phyloP scores from a whole-genome alignment of 108 stramenopile genomes.

The Nitzschia palea region DNA sequence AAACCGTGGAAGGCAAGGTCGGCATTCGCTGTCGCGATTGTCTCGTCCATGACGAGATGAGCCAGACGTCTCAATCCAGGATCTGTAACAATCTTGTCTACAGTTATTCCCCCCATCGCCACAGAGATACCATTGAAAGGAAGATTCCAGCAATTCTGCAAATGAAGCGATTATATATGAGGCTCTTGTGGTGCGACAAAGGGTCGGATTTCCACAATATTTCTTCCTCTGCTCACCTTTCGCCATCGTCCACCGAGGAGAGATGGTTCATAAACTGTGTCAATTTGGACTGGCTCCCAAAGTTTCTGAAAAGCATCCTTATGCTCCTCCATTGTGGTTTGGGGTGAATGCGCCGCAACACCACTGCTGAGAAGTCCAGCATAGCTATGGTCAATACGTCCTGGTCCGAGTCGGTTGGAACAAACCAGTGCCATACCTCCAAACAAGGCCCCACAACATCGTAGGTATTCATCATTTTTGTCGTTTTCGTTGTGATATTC shows the following conservation, averaged over 20 bases:
- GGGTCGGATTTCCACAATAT: no score
- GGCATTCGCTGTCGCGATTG: slow-evolving; percentile 77
- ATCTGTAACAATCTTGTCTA: slow-evolving; percentile 80
- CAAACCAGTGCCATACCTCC: slow-evolving; percentile 86
- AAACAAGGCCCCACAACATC: slow-evolving; percentile 69
- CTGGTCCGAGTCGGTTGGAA: slow-evolving; percentile 68
- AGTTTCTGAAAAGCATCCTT: slow-evolving; percentile 51
- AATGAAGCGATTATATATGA: no score
- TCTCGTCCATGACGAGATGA: slow-evolving; percentile 73
- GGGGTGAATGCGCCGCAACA: slow-evolving; percentile 23
- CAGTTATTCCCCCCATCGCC: slow-evolving; percentile 86
- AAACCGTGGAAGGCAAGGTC: slow-evolving; percentile 57
- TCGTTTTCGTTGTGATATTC: slow-evolving; percentile 27
- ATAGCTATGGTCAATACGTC: slow-evolving; percentile 63
- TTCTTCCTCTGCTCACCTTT: no score
- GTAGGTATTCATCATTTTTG: slow-evolving; percentile 15
- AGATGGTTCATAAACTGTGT: slow-evolving; percentile 57
- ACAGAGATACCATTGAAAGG: slow-evolving; percentile 87
- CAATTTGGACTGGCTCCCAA: slow-evolving; percentile 54
- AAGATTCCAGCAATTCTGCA: slow-evolving; percentile 71
- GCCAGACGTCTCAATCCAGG: slow-evolving; percentile 67
- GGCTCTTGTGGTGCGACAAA: no score
- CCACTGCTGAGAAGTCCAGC: slow-evolving; percentile 62
- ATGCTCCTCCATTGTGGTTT: slow-evolving; percentile 20
- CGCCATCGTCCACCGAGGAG: slow-evolving; percentile 74